phyloP scores from a whole-genome alignment of 768 basidiomycete genomes.

The Tremella yokohamensis region DNA sequence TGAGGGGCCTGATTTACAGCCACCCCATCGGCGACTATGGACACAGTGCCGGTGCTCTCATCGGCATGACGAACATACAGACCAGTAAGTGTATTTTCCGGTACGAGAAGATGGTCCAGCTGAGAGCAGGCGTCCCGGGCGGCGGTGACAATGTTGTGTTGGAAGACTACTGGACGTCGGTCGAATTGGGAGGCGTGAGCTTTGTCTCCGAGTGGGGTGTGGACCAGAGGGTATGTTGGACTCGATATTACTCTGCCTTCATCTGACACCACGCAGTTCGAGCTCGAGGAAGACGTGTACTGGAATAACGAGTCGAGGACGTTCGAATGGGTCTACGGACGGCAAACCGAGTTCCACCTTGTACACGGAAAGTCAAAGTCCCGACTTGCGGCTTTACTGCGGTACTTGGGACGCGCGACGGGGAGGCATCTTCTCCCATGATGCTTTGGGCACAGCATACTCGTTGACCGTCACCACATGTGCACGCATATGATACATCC shows the following conservation, averaged over 20 bases:
- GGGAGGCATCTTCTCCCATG: too few species aligned
- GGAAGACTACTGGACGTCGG: conserved; percentile 58
- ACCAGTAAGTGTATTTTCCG: conserved; percentile 2
- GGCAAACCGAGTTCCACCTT: conserved; percentile 57
- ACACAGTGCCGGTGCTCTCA: conserved; percentile 58
- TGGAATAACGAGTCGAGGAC: conserved; percentile 52
- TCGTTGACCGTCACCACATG: too few species aligned
- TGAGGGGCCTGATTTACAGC: conserved; percentile 57
- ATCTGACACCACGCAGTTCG: conserved; percentile 22
- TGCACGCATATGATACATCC: too few species aligned
- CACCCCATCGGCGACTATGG: conserved; percentile 62
- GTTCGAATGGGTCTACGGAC: conserved; percentile 58
- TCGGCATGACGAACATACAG: conserved; percentile 40
- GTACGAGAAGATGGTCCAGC: conserved; percentile 22
- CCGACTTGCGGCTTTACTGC: too few species aligned
- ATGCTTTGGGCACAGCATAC: too few species aligned
- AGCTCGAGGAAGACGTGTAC: conserved; percentile 45
- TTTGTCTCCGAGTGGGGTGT: conserved; percentile 57
- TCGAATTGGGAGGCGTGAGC: conserved; percentile 58
- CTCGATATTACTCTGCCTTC: neutral
- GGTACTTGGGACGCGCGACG: too few species aligned
- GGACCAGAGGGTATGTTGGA: conserved; percentile 37
- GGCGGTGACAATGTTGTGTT: conserved; percentile 57
- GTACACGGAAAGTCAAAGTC: conserved; percentile 33
- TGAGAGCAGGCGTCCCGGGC: conserved; percentile 56